A percentile compares a stretch with the other conserved stretches of the same genome.
Evolutionary conservation across 148 eudicot genomes (phyloP).

Genomic region (Gaultheria prostrata): DNA sequence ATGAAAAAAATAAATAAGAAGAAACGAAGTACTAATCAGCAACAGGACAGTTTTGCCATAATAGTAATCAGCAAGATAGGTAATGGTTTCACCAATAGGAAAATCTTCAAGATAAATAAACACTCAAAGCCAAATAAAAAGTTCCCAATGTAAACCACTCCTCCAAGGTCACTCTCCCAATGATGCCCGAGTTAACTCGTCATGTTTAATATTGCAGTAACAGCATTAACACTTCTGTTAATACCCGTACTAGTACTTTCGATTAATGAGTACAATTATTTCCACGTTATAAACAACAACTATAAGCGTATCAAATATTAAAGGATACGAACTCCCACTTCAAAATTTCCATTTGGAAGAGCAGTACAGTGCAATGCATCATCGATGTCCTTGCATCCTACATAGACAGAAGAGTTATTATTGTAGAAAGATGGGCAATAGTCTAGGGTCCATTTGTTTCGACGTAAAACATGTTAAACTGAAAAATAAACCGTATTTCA

Average conservation of each 20-base stretch:
- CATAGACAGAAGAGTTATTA: conserved; percentile 18
- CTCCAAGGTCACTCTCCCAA: background rate
- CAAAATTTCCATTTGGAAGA: conserved; percentile 88
- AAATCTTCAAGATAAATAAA: conserved; percentile 1
- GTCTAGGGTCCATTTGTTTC: background rate
- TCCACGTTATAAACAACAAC: background rate
- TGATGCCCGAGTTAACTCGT: background rate
- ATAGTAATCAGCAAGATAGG: background rate
- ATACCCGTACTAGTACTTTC: background rate
- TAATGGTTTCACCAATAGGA: background rate
- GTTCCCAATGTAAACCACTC: background rate
- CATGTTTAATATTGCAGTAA: background rate
- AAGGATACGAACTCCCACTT: conserved; percentile 99
- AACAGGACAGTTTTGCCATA: background rate
- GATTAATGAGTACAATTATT: background rate
- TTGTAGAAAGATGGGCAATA: background rate
- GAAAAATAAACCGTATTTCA: background rate
- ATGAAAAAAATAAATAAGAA: background rate
- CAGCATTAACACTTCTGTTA: background rate
- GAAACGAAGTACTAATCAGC: background rate
- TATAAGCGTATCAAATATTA: background rate
- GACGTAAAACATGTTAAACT: background rate
- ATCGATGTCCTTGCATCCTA: conserved; percentile 98
- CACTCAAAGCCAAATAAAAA: background rate
- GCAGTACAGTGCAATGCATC: conserved; percentile 91